These are phyloP conservation scores for Penicillium canariense DNA, from an alignment of 495 filamentous ascomycete species.

Conservation along the genomic window DNA sequence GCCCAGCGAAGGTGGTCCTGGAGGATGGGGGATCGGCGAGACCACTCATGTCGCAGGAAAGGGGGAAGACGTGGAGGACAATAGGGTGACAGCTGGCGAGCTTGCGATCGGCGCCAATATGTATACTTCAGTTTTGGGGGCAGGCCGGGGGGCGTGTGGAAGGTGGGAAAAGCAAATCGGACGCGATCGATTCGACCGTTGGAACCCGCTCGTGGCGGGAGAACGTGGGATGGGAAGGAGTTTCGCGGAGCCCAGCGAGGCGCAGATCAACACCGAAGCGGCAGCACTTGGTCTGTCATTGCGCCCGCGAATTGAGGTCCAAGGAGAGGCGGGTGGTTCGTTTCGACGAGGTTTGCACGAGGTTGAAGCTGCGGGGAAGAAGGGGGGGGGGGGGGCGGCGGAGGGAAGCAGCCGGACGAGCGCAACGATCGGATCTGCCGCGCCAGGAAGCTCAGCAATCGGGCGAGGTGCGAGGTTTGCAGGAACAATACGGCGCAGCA, in stretches of 20 bases:
- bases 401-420: slow-evolving; percentile 10
- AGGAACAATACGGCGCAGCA: neutral
- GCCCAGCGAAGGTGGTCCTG: slow-evolving; percentile 36
- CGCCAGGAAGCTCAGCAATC: slow-evolving; percentile 3
- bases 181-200: slow-evolving; percentile 23
- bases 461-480: neutral
- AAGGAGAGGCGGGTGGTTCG: slow-evolving; percentile 11
- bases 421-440: slow-evolving; percentile 23
- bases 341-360: slow-evolving; percentile 3
- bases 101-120: neutral
- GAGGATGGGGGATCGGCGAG: slow-evolving; percentile 43
- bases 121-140: neutral
- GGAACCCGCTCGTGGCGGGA: slow-evolving; percentile 25
- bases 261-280: slow-evolving; percentile 39
- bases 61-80: slow-evolving; percentile 8
- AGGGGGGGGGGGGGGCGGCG: slow-evolving; percentile 11
- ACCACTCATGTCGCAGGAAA: slow-evolving; percentile 42
- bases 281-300: slow-evolving; percentile 27
- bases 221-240: slow-evolving; percentile 32
- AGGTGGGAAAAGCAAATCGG: slow-evolving; percentile 9
- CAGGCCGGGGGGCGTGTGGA: slow-evolving; percentile 1
- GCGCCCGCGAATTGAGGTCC: slow-evolving; percentile 33
- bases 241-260: slow-evolving; percentile 27
- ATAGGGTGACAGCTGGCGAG: slow-evolving; percentile 3
- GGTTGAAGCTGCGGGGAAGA: slow-evolving; percentile 24